Conservation (phyloP, 169 alveolate genomes). For the Perkinsus olseni region DNA sequence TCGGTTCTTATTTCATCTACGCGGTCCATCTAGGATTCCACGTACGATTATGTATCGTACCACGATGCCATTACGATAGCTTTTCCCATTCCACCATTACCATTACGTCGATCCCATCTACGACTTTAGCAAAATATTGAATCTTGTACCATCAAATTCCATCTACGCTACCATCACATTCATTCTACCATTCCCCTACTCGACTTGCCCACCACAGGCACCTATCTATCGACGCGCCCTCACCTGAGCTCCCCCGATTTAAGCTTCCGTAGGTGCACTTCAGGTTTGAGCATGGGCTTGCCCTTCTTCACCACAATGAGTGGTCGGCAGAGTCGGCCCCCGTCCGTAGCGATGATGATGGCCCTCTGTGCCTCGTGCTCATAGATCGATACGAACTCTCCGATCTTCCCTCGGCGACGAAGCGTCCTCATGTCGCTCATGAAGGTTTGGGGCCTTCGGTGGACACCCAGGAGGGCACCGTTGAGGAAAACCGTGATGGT, state of each 20-base stretch:
- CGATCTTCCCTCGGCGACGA: slow-evolving; percentile 89
- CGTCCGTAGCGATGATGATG: slow-evolving; percentile 94
- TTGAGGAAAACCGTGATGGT: slow-evolving; percentile 81
- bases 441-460: slow-evolving; percentile 69
- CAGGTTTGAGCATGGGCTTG: slow-evolving; percentile 46
- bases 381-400: slow-evolving; percentile 91
- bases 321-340: slow-evolving; percentile 98
- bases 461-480: slow-evolving; percentile 90
- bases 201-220: too few relatives aligned
- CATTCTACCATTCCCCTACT: too few relatives aligned
- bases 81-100: too few relatives aligned
- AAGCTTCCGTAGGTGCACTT: slow-evolving; percentile 11
- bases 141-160: too few relatives aligned
- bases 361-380: slow-evolving; percentile 78
- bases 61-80: too few relatives aligned
- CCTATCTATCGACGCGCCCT: slow-evolving; percentile 57
- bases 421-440: slow-evolving; percentile 75
- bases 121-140: too few relatives aligned
- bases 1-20: too few relatives aligned
- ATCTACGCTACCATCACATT: too few relatives aligned
- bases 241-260: slow-evolving; percentile 35
- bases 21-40: too few relatives aligned
- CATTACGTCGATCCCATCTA: too few relatives aligned
- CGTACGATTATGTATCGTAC: too few relatives aligned
- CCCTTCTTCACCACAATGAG: slow-evolving; percentile 92